Base-by-base conservation (phyloP, 2,329 filamentous ascomycete genomes). In the Botrytis hyacinthi region DNA sequence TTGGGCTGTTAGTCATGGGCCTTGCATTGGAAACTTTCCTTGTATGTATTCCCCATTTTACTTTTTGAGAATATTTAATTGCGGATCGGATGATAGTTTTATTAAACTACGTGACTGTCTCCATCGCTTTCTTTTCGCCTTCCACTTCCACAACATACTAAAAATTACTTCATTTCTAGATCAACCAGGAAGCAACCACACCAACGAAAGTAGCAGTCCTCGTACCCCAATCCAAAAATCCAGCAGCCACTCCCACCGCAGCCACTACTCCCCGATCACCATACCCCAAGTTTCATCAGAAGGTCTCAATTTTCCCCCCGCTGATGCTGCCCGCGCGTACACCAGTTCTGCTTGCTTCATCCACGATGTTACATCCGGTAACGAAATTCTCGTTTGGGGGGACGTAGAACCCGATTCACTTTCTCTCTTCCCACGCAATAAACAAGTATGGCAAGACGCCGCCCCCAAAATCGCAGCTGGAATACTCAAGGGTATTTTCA, bases 291-390 rank as follows among this genome's bases (percentile, higher is more conserved):
- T 1, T 29, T 16, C n/a, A 57, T 57, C 37, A 26, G n/a, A 42
- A 29, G 32, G 29, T 37, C 26, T 51, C 22, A 29, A 22, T 16
- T 26, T 40, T 7, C 2, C 63, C 16, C 1, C 46, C 26, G 0
- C 4, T 4, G 32, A 71, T 1, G 22, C 32, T 44, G 8, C 3
- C 12, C 94, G 91, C 78, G 92, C 94, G 1, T 92, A 93, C 74
- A 94, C 98, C 81, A 97, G 93, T 76, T 96, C 94, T 29, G 95
- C 94, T 0, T 98, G 95, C 82, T 98, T 99, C 82, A 92, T 99
- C 76, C 92, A 93, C 54, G 92, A 96, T 74, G 85, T 91, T 48
- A 81, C 84, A 0, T 92, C 90, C 0, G 88, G 89, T 1, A 87
- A 88, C 46, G 95, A 99, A 82, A 89, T 98, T 4, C 88, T 99